These are phyloP conservation scores for Mytilinidion resinicola DNA, from an alignment of 495 filamentous ascomycete genomes.

Conservation along the genomic window DNA sequence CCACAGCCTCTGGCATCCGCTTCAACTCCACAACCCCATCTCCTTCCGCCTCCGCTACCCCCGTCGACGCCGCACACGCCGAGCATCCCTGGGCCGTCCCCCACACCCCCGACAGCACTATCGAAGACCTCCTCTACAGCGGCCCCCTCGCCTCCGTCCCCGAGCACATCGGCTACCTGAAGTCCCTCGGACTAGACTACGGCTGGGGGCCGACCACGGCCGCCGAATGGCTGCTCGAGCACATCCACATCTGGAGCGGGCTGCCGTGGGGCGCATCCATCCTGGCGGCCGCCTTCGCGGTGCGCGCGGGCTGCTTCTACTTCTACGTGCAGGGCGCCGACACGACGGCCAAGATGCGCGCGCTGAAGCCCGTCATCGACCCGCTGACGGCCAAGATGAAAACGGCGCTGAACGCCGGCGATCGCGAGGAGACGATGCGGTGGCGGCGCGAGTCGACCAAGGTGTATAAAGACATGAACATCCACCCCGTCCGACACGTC, in stretches of 20 bases:
- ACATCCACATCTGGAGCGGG: slow-evolving; percentile 65
- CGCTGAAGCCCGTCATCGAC: slow-evolving; percentile 43
- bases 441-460: slow-evolving; percentile 42
- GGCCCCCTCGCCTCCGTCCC: slow-evolving; percentile 40
- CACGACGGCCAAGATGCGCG: slow-evolving; percentile 46
- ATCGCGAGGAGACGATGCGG: slow-evolving; percentile 41
- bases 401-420: slow-evolving; percentile 31
- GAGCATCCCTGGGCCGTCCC: neutral
- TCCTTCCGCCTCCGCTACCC: neutral
- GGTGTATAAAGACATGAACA: slow-evolving; percentile 48
- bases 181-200: slow-evolving; percentile 75
- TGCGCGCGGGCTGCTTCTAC: slow-evolving; percentile 61
- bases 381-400: slow-evolving; percentile 49
- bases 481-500: slow-evolving; percentile 44
- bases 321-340: slow-evolving; percentile 56
- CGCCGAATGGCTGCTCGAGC: slow-evolving; percentile 71
- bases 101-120: slow-evolving; percentile 12
- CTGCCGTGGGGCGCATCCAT: slow-evolving; percentile 81
- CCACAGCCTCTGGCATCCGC: neutral
- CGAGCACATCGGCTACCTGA: slow-evolving; percentile 75
- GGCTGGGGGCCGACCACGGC: slow-evolving; percentile 67
- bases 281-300: slow-evolving; percentile 51
- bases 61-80: neutral
- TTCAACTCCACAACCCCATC: neutral
- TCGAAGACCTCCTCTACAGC: neutral